phyloP scores from a whole-genome alignment of 495 filamentous ascomycete species.

The Talaromyces wortmannii region DNA sequence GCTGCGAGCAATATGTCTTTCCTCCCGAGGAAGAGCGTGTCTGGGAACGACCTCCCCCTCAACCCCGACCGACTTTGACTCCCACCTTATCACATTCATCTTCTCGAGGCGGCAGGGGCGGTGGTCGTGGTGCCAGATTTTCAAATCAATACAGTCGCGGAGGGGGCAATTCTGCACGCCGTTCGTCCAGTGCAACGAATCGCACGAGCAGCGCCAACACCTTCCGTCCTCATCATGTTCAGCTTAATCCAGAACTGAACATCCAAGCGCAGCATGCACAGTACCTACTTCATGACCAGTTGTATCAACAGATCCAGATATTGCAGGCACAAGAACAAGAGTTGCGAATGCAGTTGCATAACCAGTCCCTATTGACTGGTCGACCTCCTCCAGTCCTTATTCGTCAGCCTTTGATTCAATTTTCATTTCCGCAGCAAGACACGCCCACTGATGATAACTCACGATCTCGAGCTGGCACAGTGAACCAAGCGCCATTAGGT shows the following conservation, averaged over 20 bases:
- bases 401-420: constrained; percentile 38
- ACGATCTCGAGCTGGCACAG: constrained; percentile 32
- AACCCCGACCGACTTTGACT: constrained; percentile 53
- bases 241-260: constrained; percentile 16
- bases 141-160: constrained; percentile 34
- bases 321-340: constrained; percentile 62
- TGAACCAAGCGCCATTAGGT: constrained; percentile 42
- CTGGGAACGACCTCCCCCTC: constrained; percentile 64
- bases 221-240: constrained; percentile 1
- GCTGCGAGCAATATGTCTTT: constrained; percentile 78
- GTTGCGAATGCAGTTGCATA: constrained; percentile 53
- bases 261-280: constrained; percentile 45
- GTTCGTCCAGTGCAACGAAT: constrained; percentile 46
- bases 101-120: constrained; percentile 42
- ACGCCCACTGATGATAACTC: constrained; percentile 31
- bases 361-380: constrained; percentile 46
- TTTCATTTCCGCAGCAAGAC: constrained; percentile 35
- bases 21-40: constrained; percentile 76
- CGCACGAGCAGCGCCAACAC: constrained; percentile 19
- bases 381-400: constrained; percentile 41
- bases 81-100: constrained; percentile 38
- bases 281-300: constrained; percentile 48
- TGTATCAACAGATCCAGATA: constrained; percentile 56
- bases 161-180: constrained; percentile 38
- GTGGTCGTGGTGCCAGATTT: constrained; percentile 53